These are phyloP conservation scores for Dryas drummondii DNA, from an alignment of 306 rosid species.

Conservation along the genomic window DNA sequence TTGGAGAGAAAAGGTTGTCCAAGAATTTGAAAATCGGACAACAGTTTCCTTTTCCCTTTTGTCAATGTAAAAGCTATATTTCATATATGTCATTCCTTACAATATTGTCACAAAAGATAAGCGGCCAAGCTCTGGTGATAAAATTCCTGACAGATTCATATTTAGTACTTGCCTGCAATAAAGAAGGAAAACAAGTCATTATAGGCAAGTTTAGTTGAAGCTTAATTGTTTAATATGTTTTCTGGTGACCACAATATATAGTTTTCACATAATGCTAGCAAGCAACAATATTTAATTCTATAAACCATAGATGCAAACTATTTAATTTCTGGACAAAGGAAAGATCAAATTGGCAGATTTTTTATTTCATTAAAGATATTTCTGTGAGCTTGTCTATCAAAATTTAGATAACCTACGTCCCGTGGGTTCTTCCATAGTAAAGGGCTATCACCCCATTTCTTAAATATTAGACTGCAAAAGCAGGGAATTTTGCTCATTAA, in stretches of 20 bases:
- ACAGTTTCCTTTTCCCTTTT: neutral
- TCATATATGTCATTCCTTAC: constrained; percentile 44
- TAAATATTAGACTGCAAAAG: constrained; percentile 1
- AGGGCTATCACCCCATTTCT: constrained; percentile 7
- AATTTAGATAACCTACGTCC: constrained; percentile 2
- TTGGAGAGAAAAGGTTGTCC: neutral
- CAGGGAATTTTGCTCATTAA: constrained; percentile 3
- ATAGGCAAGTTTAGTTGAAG: constrained; percentile 15
- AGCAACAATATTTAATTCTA: neutral
- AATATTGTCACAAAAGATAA: constrained; percentile 53
- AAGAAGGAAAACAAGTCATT: constrained; percentile 14
- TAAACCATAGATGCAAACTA: constrained; percentile 4
- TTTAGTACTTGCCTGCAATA: constrained; percentile 65
- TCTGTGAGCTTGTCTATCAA: neutral
- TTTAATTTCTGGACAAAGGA: constrained; percentile 3
- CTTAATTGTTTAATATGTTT: constrained; percentile 4
- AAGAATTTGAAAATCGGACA: neutral
- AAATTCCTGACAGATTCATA: constrained; percentile 59
- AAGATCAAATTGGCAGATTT: constrained; percentile 18
- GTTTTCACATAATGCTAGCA: neutral
- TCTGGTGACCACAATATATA: neutral
- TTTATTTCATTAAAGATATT: neutral
- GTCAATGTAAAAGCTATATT: neutral
- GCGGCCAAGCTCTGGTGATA: constrained; percentile 79
- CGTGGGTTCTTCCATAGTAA: constrained; percentile 1